Evolutionary conservation across 2,329 filamentous ascomycete species (phyloP).

Genomic region (Epichloe bromicola): DNA sequence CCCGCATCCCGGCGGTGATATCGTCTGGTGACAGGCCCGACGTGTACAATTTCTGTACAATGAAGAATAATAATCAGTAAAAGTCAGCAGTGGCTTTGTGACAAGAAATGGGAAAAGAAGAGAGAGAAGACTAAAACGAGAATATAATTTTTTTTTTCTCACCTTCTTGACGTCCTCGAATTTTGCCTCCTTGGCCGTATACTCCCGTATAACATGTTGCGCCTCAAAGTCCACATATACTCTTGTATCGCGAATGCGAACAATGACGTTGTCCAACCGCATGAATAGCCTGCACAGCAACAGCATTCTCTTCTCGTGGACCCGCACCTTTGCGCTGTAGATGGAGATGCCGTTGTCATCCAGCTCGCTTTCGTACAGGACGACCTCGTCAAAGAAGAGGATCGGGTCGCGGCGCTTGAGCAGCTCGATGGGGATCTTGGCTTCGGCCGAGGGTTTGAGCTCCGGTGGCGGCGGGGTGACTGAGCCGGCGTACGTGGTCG

Average conservation of each 20-base stretch:
- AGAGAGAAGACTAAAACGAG: background rate
- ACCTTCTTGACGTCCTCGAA: conserved; percentile 68
- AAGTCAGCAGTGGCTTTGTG: background rate
- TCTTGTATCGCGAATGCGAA: conserved; percentile 78
- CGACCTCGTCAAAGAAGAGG: conserved; percentile 89
- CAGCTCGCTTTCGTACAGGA: conserved; percentile 93
- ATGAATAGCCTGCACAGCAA: conserved; percentile 82
- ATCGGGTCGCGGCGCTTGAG: conserved; percentile 86
- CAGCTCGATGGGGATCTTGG: conserved; percentile 68
- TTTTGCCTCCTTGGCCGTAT: conserved; percentile 71
- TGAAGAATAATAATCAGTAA: background rate
- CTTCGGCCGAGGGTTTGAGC: conserved; percentile 15
- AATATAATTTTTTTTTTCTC: conserved; percentile 14
- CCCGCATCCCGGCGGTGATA: conserved; percentile 61
- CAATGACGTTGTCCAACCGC: conserved; percentile 78
- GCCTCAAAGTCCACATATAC: conserved; percentile 81
- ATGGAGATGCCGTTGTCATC: conserved; percentile 94
- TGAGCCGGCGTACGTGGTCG: conserved; percentile 72
- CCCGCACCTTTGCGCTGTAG: conserved; percentile 78
- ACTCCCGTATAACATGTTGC: conserved; percentile 74
- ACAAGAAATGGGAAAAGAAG: conserved; percentile 4
- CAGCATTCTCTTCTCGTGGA: conserved; percentile 81
- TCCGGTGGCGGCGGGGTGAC: conserved; percentile 10
- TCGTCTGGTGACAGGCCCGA: conserved; percentile 51
- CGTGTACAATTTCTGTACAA: conserved; percentile 31